Evolutionary conservation across 441 rosid species (phyloP), one percentile per base, ranked within the genome.

Genomic region (Populus hybrid): DNA sequence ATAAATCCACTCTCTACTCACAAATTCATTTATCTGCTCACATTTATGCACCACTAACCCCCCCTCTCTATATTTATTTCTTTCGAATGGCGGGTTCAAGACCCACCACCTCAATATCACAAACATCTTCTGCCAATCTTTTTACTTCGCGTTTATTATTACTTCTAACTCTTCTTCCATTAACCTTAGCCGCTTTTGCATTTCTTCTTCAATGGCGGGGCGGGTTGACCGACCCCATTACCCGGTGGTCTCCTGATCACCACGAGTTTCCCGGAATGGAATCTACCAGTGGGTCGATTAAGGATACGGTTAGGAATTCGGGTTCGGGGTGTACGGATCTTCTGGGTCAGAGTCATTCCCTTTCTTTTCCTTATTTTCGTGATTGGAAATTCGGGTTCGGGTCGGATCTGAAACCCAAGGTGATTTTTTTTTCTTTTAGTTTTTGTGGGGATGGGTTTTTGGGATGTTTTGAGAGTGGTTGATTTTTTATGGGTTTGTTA

Each of bases 171-270:
- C 74, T 88, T 64, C 90, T 93, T 42, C 94, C 93, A 12, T 80
- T 93, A 24, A 82, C 92, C 30, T 90, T 93, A 24, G 95, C 97
- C 4, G 87, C 80, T 76, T 83, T 93, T 69, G 93, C 94, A 16
- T 91, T 93, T 61, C 18, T 93, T 71, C 90, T 93, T 53, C 98
- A 93, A 87, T 93, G 98, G 98, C 90, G 94, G 4, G 95, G 95
- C 7, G 97, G 91, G 3, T 69, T 89, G 67, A 65, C 85, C 46
- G 97, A 92, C 84, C 88, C 95, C 26, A 69, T 84, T 69, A 61
- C 86, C 12, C 92, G 88, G 36, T 92, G 91, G 94, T 85, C 88
- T n/a, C 84, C 86, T 40, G 88, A 90, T 79, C 83, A 64, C 73
- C 87, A 67, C 35, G 84, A 80, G 75, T 90, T 91, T 80, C 94